Base-by-base conservation (phyloP, 2,329 filamentous ascomycete species). In the Xenoacremonium recifei region DNA sequence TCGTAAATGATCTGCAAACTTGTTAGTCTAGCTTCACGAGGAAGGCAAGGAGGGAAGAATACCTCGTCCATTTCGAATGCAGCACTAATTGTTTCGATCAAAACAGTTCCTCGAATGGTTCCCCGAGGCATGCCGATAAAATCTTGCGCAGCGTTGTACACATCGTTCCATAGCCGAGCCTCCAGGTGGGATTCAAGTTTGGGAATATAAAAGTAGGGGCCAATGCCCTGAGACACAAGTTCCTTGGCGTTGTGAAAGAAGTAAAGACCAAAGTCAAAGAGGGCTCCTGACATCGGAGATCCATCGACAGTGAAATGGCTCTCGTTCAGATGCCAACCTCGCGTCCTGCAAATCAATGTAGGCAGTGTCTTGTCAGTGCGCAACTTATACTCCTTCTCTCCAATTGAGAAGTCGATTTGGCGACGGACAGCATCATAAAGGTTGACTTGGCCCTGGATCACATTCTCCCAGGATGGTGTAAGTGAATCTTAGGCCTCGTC, bases 101-200 rank as follows among this genome's bases (percentile, higher is more conserved):
- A 75, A 29, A 97, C 92, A 3, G 93, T 99, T 49, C 81, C 93
- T 57, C 93, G 87, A 69, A 97, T 95, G 40, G 90, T 97, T 41
- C 93, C 93, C 46, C 93, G 82, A 40, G 80, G 80, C 72, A 99
- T 86, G 56, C 88, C 87, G 62, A 96, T 82, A 71, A 87, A 90
- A 73, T 99, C 93, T 72, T 99, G 92, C 10, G 84, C 85, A 21
- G 96, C 76, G 76, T 96, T 96, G 82, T 97, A 97, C 46, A 80
- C 92, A 63, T 99, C 92, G 66, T 99, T 97, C 93, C 93, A 99
- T 39, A 99, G 82, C 50, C 93, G 83, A 31, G 93, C 93, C 77
- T 99, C 93, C 40, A 96, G 85, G 70, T 97, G 91, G 39, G 88
- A 95, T 74, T 96, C 91, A 88, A 96, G 91, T 82, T 96, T 96